Base-by-base conservation (phyloP, 805 yeast genomes). In the Spathaspora sp. region DNA sequence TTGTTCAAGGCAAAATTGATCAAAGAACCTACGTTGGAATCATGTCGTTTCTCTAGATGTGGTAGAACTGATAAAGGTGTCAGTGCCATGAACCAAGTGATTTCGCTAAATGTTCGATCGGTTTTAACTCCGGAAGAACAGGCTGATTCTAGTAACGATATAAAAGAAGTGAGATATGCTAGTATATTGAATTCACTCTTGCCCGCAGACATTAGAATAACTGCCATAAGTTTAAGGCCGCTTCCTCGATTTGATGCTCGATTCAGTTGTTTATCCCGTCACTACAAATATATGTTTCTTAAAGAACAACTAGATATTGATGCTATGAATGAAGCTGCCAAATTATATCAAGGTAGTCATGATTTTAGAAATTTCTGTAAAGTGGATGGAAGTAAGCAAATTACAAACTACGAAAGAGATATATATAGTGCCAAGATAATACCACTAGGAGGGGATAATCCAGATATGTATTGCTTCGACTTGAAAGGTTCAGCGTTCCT, bases 51-150 rank as follows among this genome's bases (percentile, higher is more conserved):
- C 65, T 87, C 96, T 57, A 74, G 97, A 55, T 94, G 98, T 70
- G 98, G 98, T 0, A 77, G 98, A 61, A 93, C 98, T 0, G 98
- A 93, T 62, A 83, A 82, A 57, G 98, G 97, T n/a, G 98, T 93
- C 12, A 89, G 97, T 71, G 99, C 99, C 0, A 81, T 94, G 86
- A 88, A 89, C 57, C 99, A 94, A 67, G 98, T 94, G 2, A 86
- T 94, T 5, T 85, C 97, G 0, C 69, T 94, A 39, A 69, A 75
- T 14, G 85, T 93, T 26, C 76, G 99, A 57, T 89, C 97, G 0
- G 73, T 75, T 19, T 68, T 94, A 42, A 62, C 81, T 0, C 58
- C 60, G 1, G 92, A 86, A 44, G 88, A 89, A 48, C 91, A 90
- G 55, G 17, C 46, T 10, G 77, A 81, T 51, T 75, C 82, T 0